Percentiles rank a stretch among this genome's conserved stretches.
These are phyloP conservation scores for Physcia stellaris DNA, from an alignment of 495 filamentous ascomycete species.

Conservation along the genomic window DNA sequence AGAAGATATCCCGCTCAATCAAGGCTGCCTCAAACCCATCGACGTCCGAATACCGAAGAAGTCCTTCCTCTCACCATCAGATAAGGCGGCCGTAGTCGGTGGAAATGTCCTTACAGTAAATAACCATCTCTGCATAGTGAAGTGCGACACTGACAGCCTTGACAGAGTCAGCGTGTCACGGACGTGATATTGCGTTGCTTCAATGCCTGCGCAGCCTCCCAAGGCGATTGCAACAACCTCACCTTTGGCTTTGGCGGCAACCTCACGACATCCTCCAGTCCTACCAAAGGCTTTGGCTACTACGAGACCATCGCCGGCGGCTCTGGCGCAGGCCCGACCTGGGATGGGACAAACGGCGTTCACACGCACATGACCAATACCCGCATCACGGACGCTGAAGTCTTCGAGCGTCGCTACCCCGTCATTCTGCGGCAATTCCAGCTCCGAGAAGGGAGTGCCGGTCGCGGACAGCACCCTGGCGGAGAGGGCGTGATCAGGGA, in stretches of 20 bases:
- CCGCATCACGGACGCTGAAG: constrained; percentile 86
- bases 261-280: constrained; percentile 26
- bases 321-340: constrained; percentile 71
- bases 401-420: constrained; percentile 92
- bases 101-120: constrained; percentile 77
- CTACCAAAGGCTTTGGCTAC: constrained; percentile 90
- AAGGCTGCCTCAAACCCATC: constrained; percentile 85
- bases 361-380: constrained; percentile 99
- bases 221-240: constrained; percentile 85
- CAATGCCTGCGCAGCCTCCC: constrained; percentile 74
- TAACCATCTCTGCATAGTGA: background rate
- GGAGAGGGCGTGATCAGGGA: constrained; percentile 87
- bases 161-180: constrained; percentile 54
- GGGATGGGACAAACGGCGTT: constrained; percentile 82
- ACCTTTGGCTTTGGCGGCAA: constrained; percentile 35
- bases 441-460: constrained; percentile 56
- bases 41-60: constrained; percentile 70
- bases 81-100: constrained; percentile 83
- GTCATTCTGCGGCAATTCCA: constrained; percentile 75
- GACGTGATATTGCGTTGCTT: constrained; percentile 83
- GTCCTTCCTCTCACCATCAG: constrained; percentile 74
- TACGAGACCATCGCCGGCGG: constrained; percentile 82
- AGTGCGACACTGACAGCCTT: background rate
- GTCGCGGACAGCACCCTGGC: constrained; percentile 61
- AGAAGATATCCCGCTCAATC: constrained; percentile 90